Conservation (phyloP, 495 filamentous ascomycete species). For the Xylaria cubensis region DNA sequence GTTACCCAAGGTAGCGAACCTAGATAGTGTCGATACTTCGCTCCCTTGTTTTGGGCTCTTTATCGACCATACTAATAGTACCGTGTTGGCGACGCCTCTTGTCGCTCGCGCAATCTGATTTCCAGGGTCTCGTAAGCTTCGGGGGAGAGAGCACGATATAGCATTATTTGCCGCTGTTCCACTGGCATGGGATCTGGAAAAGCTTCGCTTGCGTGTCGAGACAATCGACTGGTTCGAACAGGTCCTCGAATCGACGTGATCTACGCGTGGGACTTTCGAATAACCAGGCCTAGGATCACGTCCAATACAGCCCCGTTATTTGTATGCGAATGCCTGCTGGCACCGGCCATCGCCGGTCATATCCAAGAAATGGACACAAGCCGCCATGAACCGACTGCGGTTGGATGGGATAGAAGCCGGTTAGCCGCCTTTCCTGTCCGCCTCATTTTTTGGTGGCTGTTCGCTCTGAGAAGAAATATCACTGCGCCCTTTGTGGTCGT, state of each 20-base stretch:
- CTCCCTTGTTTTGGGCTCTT: neutral
- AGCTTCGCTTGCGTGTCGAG: neutral
- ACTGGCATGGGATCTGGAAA: neutral
- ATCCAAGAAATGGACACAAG: conserved; percentile 35
- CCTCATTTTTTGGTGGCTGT: conserved; percentile 55
- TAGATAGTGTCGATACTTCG: conserved; percentile 1
- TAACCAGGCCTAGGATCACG: conserved; percentile 23
- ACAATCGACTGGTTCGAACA: neutral
- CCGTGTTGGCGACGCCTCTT: neutral
- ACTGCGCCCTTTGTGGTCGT: conserved; percentile 43
- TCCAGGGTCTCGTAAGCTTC: neutral
- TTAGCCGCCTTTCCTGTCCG: conserved; percentile 61
- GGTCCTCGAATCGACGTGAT: neutral
- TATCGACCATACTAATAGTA: neutral
- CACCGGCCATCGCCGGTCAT: conserved; percentile 26
- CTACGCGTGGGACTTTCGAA: neutral
- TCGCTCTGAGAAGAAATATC: conserved; percentile 49
- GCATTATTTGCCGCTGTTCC: neutral
- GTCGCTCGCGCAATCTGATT: neutral
- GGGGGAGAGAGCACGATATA: neutral
- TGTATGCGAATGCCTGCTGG: conserved; percentile 27
- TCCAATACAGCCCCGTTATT: conserved; percentile 30
- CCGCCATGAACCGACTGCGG: conserved; percentile 28
- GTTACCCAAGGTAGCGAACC: neutral
- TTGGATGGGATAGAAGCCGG: neutral